Evolutionary conservation across 768 basidiomycete species (phyloP), one percentile per base, ranked within the genome.

Genomic region (Heimioporus sp.): DNA sequence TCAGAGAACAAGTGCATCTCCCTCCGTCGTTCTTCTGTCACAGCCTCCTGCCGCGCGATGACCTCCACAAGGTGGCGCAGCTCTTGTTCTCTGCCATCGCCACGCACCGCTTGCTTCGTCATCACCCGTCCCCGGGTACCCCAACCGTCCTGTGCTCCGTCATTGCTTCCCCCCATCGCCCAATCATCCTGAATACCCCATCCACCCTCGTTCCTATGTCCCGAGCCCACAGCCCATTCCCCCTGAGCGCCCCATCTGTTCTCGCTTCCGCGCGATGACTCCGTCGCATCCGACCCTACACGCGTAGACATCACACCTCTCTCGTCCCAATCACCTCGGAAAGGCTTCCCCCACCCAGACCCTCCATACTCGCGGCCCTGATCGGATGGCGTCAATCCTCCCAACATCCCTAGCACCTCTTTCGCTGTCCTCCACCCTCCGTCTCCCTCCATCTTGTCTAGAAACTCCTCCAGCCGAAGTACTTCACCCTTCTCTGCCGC

Each of bases 1-100:
- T 78, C 69, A 46, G 72, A 78, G 56, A 84, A 84, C 19, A 52
- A 30, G 58, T 81, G 74, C 80, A 85, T 80, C 47, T 69, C 57
- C 46, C 56, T 63, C 44, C 66, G 76, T 20, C 74, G 72, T 32
- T 71, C 70, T 15, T 71, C 70, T 51, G 71, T 65, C 10, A 65
- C 74, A 2, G 69, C 69, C 46, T 72, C 63, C 49, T 71, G 71
- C 15, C 63, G 68, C 4, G 80, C 79, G 30, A 80, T 67, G 16
- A 65, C 60, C 42, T 83, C 81, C 12, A 79, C 76, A 53, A 82
- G 80, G 3, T 68, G 49, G 35, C 65, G 63, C 17, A 57, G 41
- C 8, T 67, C 63, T 30, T 61, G 53, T 21, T 30, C 51, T 11
- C 43, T 34, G 6, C 47, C 44, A 21, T 35, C 30, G 36, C 50